Conservation (phyloP, 306 rosid genomes). For the Fragaria vesca region DNA sequence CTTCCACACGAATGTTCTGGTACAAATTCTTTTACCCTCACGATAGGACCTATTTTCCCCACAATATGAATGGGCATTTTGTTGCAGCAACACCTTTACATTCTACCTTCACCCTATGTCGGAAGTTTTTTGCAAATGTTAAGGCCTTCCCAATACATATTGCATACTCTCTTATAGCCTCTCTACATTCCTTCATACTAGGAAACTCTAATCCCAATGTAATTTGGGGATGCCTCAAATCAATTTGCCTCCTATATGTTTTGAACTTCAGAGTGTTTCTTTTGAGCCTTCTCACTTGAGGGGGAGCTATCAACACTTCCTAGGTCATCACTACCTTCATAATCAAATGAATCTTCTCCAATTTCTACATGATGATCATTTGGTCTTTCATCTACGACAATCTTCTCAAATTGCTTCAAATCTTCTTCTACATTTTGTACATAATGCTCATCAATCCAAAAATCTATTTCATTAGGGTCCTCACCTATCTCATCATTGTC, state of each 20-base stretch:
- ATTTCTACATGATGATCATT: not conserved
- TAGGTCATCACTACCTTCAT: not conserved
- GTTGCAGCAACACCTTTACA: not conserved
- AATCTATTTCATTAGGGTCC: not conserved
- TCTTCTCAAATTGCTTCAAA: not conserved
- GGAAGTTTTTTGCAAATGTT: not conserved
- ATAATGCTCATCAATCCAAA: not conserved
- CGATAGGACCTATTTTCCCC: not conserved
- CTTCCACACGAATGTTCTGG: not conserved
- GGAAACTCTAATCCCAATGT: not conserved
- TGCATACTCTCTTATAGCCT: not conserved
- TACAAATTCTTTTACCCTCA: not conserved
- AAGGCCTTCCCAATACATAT: not conserved
- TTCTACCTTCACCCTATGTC: not conserved
- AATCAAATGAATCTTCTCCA: not conserved
- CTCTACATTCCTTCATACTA: not conserved
- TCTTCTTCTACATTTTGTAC: not conserved
- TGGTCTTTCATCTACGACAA: not conserved
- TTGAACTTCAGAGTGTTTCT: not conserved
- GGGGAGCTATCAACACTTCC: not conserved
- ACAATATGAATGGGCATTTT: not conserved
- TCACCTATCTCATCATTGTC: not conserved
- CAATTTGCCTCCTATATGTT: not conserved
- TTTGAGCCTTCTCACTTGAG: not conserved
- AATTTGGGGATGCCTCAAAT: not conserved